Conservation (phyloP, 1,284 basidiomycete species). For the Trametes pubescens region DNA sequence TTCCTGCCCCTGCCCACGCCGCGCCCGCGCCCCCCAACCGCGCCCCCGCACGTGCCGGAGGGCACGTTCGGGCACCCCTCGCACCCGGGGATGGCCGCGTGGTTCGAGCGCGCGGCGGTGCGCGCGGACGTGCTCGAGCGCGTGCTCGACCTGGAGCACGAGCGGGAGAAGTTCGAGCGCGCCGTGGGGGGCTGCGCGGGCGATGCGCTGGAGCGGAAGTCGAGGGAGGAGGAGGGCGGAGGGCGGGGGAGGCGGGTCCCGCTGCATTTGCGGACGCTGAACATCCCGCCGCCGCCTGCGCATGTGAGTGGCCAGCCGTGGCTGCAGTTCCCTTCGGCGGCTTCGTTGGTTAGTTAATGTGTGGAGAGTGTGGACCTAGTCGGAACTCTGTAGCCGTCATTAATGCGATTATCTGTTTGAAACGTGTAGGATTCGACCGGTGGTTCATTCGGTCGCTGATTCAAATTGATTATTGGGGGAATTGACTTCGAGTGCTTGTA, state of each 20-base stretch:
- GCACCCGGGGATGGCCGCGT: slow-evolving; percentile 30
- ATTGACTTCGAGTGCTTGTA: no score
- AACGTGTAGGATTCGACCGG: no score
- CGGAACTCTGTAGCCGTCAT: no score
- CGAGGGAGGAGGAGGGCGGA: slow-evolving; percentile 13
- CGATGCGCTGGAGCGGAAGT: no score
- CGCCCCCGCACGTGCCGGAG: slow-evolving; percentile 28
- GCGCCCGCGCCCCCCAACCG: slow-evolving; percentile 3
- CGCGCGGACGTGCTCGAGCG: slow-evolving; percentile 21
- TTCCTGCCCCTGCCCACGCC: slow-evolving; percentile 20
- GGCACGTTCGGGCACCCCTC: slow-evolving; percentile 29
- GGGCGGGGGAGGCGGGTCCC: slow-evolving; percentile 22
- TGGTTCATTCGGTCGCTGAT: no score
- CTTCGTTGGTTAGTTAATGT: background rate
- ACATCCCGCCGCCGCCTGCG: slow-evolving; percentile 16
- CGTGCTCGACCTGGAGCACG: slow-evolving; percentile 2
- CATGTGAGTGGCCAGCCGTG: background rate
- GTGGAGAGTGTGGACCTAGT: no score
- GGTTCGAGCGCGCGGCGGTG: slow-evolving; percentile 30
- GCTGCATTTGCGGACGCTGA: slow-evolving; percentile 21
- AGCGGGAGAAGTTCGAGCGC: slow-evolving; percentile 8
- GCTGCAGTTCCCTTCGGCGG: background rate
- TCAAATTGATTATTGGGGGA: no score
- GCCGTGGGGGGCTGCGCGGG: background rate
- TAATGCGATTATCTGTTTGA: no score